Conservation (phyloP, 2,329 filamentous ascomycete species). For the Penicillium sp. region DNA sequence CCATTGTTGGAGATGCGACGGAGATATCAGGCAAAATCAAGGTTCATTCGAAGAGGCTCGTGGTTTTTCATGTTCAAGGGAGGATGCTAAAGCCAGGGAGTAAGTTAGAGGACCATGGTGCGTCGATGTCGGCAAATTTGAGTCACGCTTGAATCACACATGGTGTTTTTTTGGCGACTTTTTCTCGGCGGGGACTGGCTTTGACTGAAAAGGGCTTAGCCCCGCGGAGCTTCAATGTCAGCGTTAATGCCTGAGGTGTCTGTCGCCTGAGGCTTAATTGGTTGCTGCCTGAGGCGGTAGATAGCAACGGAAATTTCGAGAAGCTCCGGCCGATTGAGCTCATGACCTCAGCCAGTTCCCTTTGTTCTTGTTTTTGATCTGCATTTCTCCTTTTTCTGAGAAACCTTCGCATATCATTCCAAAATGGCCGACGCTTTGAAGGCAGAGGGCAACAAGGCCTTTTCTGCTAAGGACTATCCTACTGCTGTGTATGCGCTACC, state of each 20-base stretch:
- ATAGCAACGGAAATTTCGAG: slow-evolving; percentile 44
- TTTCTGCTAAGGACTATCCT: slow-evolving; percentile 93
- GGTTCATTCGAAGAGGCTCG: slow-evolving; percentile 30
- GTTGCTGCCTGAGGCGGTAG: slow-evolving; percentile 25
- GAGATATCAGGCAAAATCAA: slow-evolving; percentile 21
- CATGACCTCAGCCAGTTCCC: slow-evolving; percentile 14
- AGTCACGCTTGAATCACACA: slow-evolving; percentile 18
- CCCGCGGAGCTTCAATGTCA: slow-evolving; percentile 4
- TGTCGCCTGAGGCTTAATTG: not conserved
- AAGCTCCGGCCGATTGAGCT: slow-evolving; percentile 34
- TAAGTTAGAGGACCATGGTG: slow-evolving; percentile 20
- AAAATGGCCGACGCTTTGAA: slow-evolving; percentile 79
- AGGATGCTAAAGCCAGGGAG: slow-evolving; percentile 14
- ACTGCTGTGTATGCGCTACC: slow-evolving; percentile 77
- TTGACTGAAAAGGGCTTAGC: slow-evolving; percentile 20
- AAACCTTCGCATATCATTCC: slow-evolving; percentile 7
- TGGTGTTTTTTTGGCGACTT: slow-evolving; percentile 30
- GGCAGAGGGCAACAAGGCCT: slow-evolving; percentile 97
- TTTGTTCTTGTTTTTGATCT: slow-evolving; percentile 9
- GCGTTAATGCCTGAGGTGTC: slow-evolving; percentile 7
- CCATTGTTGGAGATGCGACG: slow-evolving; percentile 29
- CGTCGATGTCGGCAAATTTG: slow-evolving; percentile 5
- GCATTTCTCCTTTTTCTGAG: not conserved
- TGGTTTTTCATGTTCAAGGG: slow-evolving; percentile 35
- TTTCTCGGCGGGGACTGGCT: slow-evolving; percentile 26